Conservation (phyloP, 2,329 filamentous ascomycete species). For the Pseudocercospora crystallina region DNA sequence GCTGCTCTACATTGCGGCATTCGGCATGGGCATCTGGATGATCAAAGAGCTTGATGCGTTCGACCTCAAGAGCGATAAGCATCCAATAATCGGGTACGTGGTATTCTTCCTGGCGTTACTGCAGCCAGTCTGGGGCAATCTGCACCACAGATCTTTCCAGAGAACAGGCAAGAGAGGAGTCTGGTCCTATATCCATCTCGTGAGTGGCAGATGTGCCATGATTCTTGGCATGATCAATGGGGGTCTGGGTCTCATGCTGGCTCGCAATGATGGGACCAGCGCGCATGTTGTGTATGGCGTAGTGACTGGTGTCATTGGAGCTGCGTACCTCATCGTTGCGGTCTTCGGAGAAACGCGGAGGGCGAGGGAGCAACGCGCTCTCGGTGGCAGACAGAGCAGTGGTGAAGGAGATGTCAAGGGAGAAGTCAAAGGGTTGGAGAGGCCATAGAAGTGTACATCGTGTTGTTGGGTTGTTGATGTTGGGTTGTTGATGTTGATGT, state of each 20-base stretch:
- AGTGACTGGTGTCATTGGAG: conserved; percentile 41
- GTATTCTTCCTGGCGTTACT: conserved; percentile 8
- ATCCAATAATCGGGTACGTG: conserved; percentile 8
- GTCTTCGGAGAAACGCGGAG: no score
- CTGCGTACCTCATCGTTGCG: not conserved
- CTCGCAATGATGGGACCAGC: conserved; percentile 33
- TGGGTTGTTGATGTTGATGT: no score
- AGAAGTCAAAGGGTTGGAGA: no score
- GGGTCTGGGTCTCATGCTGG: conserved; percentile 54
- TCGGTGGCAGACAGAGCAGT: no score
- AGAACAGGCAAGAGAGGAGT: conserved; percentile 46
- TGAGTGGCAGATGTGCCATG: conserved; percentile 40
- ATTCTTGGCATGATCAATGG: conserved; percentile 57
- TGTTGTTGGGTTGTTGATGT: no score
- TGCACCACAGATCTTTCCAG: conserved; percentile 55
- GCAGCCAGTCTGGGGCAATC: conserved; percentile 52
- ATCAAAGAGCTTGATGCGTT: conserved; percentile 29
- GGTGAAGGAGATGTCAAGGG: no score
- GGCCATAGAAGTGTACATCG: no score
- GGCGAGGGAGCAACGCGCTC: no score
- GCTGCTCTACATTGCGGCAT: conserved; percentile 48
- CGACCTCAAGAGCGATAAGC: conserved; percentile 19
- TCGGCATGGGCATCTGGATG: conserved; percentile 53
- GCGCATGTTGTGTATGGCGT: conserved; percentile 49
- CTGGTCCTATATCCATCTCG: conserved; percentile 43